Base-by-base conservation (phyloP, 345 rosid species). In the Populus tremula region DNA sequence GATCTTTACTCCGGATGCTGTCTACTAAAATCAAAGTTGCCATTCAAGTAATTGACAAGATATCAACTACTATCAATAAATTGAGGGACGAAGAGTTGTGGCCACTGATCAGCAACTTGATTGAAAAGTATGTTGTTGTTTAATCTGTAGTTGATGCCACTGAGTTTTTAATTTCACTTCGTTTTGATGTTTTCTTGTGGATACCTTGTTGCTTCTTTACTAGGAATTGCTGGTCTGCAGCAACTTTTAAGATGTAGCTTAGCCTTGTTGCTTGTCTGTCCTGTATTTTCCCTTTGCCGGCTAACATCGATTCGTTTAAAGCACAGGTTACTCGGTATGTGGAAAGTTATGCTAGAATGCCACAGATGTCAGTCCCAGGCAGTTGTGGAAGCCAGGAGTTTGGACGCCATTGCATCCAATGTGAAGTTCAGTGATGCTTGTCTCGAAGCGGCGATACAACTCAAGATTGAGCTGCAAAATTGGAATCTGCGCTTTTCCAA, bases 81-180 rank as follows among this genome's bases (percentile, higher is more conserved):
- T 74, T 91, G 47, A 87, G 90, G 74, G 92, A 92, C 77, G 90
- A 89, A 63, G 93, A 92, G 65, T 69, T 92, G 74, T 90, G 94
- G 91, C 88, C 87, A 5, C 87, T 83, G n/a, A 80, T 89, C 59
- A 81, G 72, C 67, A 84, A 87, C 25, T 73, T 90, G 78, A 79
- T 87, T 65, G 83, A 81, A 72, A 88, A 91, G 97, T 90, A 87
- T 7, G 62, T 47, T 27, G 31, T 35, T 72, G 8, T 79, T 38
- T 61, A 17, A n/a, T 7, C 6, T 50, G 38, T 7, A 62, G 69
- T 16, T 23, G 11, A 12, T 5, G n/a, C 63, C 2, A n/a, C 13
- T 10, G 9, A 72, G 64, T 3, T 10, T 0, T 59, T 25, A 25
- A n/a, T 23, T 53, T 54, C 65, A 33, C 43, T 20, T 13, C 2